Evolutionary conservation across 2,329 filamentous ascomycete species (phyloP).

Genomic region (Fusarium phyllophilum): DNA sequence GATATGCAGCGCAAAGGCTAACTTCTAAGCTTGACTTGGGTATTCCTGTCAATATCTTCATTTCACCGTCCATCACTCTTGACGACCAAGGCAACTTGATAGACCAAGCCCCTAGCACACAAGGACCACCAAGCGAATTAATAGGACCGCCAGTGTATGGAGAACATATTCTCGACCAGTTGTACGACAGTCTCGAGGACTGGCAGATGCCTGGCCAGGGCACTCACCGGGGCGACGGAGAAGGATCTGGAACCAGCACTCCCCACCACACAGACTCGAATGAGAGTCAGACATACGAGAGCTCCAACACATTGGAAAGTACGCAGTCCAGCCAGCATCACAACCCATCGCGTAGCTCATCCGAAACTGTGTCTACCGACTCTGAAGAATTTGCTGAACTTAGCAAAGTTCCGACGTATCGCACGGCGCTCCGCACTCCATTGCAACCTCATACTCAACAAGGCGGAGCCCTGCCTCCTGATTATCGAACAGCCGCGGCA

Average conservation of each 20-base stretch:
- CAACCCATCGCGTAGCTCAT: conserved; percentile 58
- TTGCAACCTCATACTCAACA: conserved; percentile 61
- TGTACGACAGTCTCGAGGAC: conserved; percentile 88
- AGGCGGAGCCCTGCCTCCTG: conserved; percentile 65
- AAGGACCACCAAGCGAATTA: conserved; percentile 63
- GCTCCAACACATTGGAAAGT: background rate
- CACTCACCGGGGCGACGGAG: conserved; percentile 66
- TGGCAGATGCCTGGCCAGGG: conserved; percentile 76
- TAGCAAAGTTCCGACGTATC: conserved; percentile 79
- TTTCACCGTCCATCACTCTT: conserved; percentile 89
- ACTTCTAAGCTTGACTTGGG: conserved; percentile 77
- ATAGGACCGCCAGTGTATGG: conserved; percentile 90
- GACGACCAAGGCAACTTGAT: conserved; percentile 85
- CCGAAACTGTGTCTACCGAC: conserved; percentile 62
- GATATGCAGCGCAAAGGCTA: background rate
- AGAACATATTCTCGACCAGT: conserved; percentile 86
- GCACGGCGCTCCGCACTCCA: conserved; percentile 74
- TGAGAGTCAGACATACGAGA: conserved; percentile 56
- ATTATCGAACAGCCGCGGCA: conserved; percentile 63
- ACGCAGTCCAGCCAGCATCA: conserved; percentile 10
- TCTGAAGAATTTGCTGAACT: conserved; percentile 72
- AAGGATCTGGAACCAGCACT: conserved; percentile 55
- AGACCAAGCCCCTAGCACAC: conserved; percentile 60
- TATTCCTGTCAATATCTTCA: conserved; percentile 89
- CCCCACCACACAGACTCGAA: conserved; percentile 42